phyloP scores from a whole-genome alignment of 129 eudicot genomes.

The Lactuca saligna region DNA sequence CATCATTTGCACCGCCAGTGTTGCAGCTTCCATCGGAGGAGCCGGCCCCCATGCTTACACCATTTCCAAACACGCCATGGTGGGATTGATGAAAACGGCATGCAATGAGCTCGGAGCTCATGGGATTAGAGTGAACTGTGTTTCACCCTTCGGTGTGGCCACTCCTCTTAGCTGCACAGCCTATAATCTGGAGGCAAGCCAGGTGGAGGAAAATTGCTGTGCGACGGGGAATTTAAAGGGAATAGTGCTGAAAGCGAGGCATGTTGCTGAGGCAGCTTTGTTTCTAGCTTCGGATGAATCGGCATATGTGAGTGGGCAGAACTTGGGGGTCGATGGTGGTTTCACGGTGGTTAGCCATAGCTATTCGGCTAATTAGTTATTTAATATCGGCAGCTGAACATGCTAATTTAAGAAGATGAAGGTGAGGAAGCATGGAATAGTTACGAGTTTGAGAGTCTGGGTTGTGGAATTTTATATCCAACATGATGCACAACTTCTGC shows the following conservation, averaged over 20 bases:
- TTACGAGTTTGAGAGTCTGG: background rate
- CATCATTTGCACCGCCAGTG: slow-evolving; percentile 74
- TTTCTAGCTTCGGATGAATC: slow-evolving; percentile 85
- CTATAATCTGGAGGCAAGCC: slow-evolving; percentile 35
- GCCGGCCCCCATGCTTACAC: slow-evolving; percentile 71
- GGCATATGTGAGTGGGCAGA: slow-evolving; percentile 66
- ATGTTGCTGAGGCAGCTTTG: slow-evolving; percentile 75
- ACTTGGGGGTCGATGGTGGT: slow-evolving; percentile 82
- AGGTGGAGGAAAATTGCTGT: slow-evolving; percentile 44
- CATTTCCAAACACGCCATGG: slow-evolving; percentile 68
- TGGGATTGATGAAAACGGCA: slow-evolving; percentile 62
- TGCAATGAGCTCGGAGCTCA: slow-evolving; percentile 65
- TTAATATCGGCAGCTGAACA: no score
- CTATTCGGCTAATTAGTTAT: slow-evolving; percentile 20
- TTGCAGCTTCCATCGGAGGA: slow-evolving; percentile 62
- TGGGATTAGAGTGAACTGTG: slow-evolving; percentile 73
- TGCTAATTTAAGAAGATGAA: no score
- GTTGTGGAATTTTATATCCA: background rate
- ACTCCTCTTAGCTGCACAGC: slow-evolving; percentile 64
- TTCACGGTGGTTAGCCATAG: slow-evolving; percentile 53
- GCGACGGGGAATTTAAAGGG: slow-evolving; percentile 57
- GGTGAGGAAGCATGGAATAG: background rate
- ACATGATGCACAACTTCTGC: slow-evolving; percentile 20
- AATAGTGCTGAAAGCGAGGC: slow-evolving; percentile 53
- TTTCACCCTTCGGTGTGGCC: slow-evolving; percentile 76